These are phyloP conservation scores for Kodamaea fungicola DNA, from an alignment of 1,139 yeast species.

Conservation along the genomic window DNA sequence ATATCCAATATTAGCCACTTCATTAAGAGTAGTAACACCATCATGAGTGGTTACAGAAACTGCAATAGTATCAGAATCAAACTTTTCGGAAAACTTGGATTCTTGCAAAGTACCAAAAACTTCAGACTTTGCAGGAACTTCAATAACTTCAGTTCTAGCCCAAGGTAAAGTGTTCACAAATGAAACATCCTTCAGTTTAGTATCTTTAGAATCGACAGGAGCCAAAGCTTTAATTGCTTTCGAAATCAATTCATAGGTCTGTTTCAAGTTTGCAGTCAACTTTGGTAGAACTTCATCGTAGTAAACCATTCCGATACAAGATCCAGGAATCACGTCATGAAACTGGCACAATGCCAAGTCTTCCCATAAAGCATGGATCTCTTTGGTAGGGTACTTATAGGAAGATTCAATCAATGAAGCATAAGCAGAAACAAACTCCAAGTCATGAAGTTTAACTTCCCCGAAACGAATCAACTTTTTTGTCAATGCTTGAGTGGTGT, in stretches of 20 bases:
- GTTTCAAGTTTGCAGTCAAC: conserved; percentile 54
- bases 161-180: conserved; percentile 66
- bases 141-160: conserved; percentile 56
- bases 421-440: conserved; percentile 78
- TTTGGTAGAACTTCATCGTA: conserved; percentile 86
- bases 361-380: conserved; percentile 78
- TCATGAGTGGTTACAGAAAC: conserved; percentile 14
- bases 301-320: conserved; percentile 92
- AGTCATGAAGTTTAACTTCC: conserved; percentile 79
- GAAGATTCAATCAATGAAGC: conserved; percentile 52
- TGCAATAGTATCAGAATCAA: conserved; percentile 5
- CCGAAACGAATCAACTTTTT: conserved; percentile 75
- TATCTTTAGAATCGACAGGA: neutral
- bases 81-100: conserved; percentile 3
- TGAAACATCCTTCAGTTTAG: conserved; percentile 11
- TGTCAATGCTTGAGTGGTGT: conserved; percentile 86
- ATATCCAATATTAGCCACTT: conserved; percentile 25
- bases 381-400: conserved; percentile 68
- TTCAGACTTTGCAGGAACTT: conserved; percentile 19
- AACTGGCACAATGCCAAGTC: conserved; percentile 86
- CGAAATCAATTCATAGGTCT: conserved; percentile 50
- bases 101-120: conserved; percentile 5
- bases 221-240: conserved; percentile 39
- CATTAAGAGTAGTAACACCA: conserved; percentile 12
- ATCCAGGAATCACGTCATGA: conserved; percentile 96